phyloP scores from a whole-genome alignment of 108 stramenopile species.

The Conticribra guillardii region DNA sequence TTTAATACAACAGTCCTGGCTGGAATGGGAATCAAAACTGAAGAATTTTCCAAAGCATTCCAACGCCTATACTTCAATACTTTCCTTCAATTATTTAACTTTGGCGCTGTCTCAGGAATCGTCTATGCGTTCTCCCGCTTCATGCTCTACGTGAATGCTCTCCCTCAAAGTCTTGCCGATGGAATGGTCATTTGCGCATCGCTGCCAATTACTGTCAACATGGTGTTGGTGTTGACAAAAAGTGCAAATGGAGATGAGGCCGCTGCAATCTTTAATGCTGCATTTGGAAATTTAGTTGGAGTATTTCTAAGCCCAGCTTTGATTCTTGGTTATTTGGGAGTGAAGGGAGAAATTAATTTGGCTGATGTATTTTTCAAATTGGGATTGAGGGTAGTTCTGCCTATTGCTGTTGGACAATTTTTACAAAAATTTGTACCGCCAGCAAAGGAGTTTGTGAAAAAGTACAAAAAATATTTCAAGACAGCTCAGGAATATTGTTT shows the following conservation, averaged over 20 bases:
- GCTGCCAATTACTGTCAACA: conserved; percentile 85
- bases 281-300: conserved; percentile 67
- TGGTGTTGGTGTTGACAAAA: conserved; percentile 84
- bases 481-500: conserved; percentile 55
- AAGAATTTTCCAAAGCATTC: conserved; percentile 83
- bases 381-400: conserved; percentile 57
- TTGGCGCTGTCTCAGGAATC: conserved; percentile 66
- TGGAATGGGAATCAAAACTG: conserved; percentile 80
- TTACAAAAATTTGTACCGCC: conserved; percentile 46
- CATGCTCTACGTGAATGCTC: conserved; percentile 43
- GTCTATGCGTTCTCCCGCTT: conserved; percentile 66
- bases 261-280: conserved; percentile 77
- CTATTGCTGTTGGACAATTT: conserved; percentile 61
- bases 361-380: conserved; percentile 59
- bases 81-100: conserved; percentile 77
- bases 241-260: conserved; percentile 83
- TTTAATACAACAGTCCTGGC: conserved; percentile 45
- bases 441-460: conserved; percentile 51
- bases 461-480: conserved; percentile 56
- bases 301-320: conserved; percentile 67
- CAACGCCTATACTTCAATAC: conserved; percentile 69
- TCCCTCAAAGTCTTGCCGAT: conserved; percentile 65
- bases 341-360: conserved; percentile 47
- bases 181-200: conserved; percentile 82
- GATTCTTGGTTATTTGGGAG: conserved; percentile 60